These are phyloP conservation scores for Quambalaria eucalypti DNA, from an alignment of 1,284 basidiomycete genomes.

Conservation along the genomic window DNA sequence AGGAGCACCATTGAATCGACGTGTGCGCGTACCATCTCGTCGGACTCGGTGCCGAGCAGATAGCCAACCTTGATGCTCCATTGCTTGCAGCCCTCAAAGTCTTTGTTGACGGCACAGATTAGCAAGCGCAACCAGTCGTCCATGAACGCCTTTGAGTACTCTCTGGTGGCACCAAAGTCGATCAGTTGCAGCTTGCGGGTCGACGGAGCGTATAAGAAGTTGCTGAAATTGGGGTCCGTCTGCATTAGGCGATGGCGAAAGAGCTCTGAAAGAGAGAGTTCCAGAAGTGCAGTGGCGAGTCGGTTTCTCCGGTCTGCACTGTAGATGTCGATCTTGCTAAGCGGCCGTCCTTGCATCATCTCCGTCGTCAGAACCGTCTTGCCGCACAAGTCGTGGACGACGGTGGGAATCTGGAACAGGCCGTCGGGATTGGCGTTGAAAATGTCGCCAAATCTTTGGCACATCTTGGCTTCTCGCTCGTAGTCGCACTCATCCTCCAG, in stretches of 20 bases:
- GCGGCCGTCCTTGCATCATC: conserved; percentile 68
- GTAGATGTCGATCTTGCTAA: conserved; percentile 59
- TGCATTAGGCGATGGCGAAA: conserved; percentile 91
- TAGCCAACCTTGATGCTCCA: conserved; percentile 78
- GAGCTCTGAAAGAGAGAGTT: conserved; percentile 79
- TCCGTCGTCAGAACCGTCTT: conserved; percentile 81
- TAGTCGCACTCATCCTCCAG: conserved; percentile 95
- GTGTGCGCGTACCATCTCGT: conserved; percentile 85
- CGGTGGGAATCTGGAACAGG: conserved; percentile 71
- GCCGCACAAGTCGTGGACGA: conserved; percentile 67
- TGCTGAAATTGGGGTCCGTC: conserved; percentile 97
- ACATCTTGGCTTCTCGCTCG: conserved; percentile 69
- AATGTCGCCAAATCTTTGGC: conserved; percentile 56
- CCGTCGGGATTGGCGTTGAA: conserved; percentile 44
- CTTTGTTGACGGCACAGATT: conserved; percentile 64
- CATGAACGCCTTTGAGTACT: conserved; percentile 78
- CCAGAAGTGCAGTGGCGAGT: conserved; percentile 68
- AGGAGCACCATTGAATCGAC: conserved; percentile 67
- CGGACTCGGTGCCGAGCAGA: conserved; percentile 76
- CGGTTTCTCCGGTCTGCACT: conserved; percentile 65
- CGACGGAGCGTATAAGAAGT: conserved; percentile 75
- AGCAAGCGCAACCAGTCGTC: conserved; percentile 76
- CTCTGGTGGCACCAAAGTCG: conserved; percentile 88
- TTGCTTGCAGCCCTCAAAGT: conserved; percentile 61
- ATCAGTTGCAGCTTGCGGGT: conserved; percentile 65